Evolutionary conservation across 2,329 filamentous ascomycete species (phyloP).

Genomic region (Diplodia mutila): DNA sequence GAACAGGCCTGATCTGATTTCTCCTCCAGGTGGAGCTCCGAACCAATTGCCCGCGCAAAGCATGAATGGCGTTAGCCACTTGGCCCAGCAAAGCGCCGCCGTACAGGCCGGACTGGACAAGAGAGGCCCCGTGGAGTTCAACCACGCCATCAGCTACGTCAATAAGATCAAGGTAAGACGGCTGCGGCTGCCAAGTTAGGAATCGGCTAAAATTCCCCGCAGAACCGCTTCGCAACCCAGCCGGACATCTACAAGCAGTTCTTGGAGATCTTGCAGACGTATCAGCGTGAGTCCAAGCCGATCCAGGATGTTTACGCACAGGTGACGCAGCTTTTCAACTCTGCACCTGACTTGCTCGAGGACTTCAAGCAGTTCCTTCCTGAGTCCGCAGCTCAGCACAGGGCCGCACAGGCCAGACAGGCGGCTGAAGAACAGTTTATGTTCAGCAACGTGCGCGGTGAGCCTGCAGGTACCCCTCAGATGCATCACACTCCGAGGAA

Average conservation of each 20-base stretch:
- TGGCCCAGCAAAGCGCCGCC: conserved; percentile 46
- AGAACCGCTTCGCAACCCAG: conserved; percentile 96
- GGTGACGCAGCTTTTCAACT: conserved; percentile 90
- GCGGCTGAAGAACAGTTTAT: conserved; percentile 70
- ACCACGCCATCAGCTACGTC: conserved; percentile 98
- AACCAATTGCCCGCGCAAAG: conserved; percentile 59
- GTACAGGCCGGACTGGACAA: conserved; percentile 71
- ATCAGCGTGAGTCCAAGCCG: conserved; percentile 95
- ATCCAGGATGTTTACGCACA: conserved; percentile 98
- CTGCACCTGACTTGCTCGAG: conserved; percentile 90
- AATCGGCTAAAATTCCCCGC: conserved; percentile 13
- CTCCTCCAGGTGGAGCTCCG: conserved; percentile 50
- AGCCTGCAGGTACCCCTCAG: conserved; percentile 51
- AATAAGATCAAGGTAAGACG: conserved; percentile 96
- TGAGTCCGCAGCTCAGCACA: conserved; percentile 73
- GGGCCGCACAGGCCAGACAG: conserved; percentile 55
- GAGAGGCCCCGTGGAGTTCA: conserved; percentile 94
- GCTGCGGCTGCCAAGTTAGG: not conserved
- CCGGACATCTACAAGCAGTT: conserved; percentile 99
- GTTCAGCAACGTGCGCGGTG: conserved; percentile 66
- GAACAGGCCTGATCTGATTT: conserved; percentile 40
- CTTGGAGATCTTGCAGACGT: conserved; percentile 95
- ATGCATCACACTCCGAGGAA: conserved; percentile 54
- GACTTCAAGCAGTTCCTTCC: conserved; percentile 99
- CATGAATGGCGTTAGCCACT: conserved; percentile 63